Base-by-base conservation (phyloP, 2,329 filamentous ascomycete genomes). In the Diaporthe velutina region DNA sequence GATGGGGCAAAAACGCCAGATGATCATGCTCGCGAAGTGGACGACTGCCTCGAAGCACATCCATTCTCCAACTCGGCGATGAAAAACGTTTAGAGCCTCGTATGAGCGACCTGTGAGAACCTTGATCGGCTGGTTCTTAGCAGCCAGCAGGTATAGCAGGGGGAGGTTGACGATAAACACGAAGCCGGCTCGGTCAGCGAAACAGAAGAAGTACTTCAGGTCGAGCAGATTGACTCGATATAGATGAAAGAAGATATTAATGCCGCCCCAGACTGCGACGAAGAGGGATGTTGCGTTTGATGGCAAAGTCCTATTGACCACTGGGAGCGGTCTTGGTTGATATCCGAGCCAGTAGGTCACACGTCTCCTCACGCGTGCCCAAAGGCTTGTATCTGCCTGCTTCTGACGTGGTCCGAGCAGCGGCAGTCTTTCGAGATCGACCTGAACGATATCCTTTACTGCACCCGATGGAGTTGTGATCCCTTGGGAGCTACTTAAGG, bases 121-220 rank as follows among this genome's bases (percentile, higher is more conserved):
- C 74, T 89, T 89, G 45, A 93, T 79, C 0, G 91, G 92, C 76
- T 93, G 91, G 75, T 91, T 93, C 80, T 93, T 94, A 42, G 92
- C 91, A 2, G 90, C 88, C 4, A 93, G 84, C 6, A 93, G 83
- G 80, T 93, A 93, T 4, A 93, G 84, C 5, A 88, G 80, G 0
- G 86, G 86, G 1, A 88, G 81, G 77, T 88, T 88, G 78, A 84
- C 85, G 68, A 86, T 80, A 77, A 88, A 88, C 30, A 91, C 79
- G 55, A 88, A 84, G 7, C 89, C 90, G 50, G 88, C 86, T 40
- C 90, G 85, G 78, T 92, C 90, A 74, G 89, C 88, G 64, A 92
- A 87, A 71, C 90, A 85, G 79, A 92, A 90, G 73, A 90, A 83
- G 78, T 87, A 87, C 61, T 84, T 81, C n/a, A 85, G 77, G 17